Evolutionary conservation across 129 eudicot species (phyloP), one percentile per base, ranked within the genome.

Genomic region (Arctium minus): DNA sequence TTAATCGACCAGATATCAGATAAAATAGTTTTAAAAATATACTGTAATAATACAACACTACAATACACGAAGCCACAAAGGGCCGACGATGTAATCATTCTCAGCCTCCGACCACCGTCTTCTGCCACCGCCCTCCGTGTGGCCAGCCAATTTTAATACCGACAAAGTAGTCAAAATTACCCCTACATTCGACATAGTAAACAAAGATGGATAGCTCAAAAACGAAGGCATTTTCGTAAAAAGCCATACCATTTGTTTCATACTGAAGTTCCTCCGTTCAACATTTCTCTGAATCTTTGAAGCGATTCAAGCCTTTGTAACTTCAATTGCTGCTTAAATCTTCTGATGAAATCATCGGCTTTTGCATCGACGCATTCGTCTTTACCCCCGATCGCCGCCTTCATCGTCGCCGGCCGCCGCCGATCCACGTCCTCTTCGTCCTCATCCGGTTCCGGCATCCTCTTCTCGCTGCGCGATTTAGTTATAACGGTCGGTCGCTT

Each of bases 271-370:
- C 92, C 90, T 69, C 92, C 76, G 4, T 72, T 78, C 80, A 87
- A 46, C 91, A 88, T 89, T 38, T 91, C 93, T 53, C 70, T 86
- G 72, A 86, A 90, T 83, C 86, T 88, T 77, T 84, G 27, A 5
- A 93, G 70, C 0, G 97, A 93, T 27, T 93, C 89, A 48, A 90
- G 13, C 78, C 95, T 85, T 86, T 93, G 95, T 50, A 93, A 60
- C 74, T 89, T 91, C 72, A 93, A 4, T 83, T 93, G 93, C 64
- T 91, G 88, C 89, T 88, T 87, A 72, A 93, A 93, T 80, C 78
- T 89, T 40, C 86, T 87, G 29, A 93, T 93, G 37, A 93, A 93
- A 71, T 93, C 93, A 79, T 93, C 97, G 6, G 97, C 97, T 56
- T 85, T 89, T 13, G 79, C 90, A 38, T 93, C 90, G 32, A 93